A percentile compares a stretch with the other conserved stretches of the same genome.
These are phyloP conservation scores for Fusarium robinianum DNA, from an alignment of 2,329 filamentous ascomycete species.

Conservation along the genomic window DNA sequence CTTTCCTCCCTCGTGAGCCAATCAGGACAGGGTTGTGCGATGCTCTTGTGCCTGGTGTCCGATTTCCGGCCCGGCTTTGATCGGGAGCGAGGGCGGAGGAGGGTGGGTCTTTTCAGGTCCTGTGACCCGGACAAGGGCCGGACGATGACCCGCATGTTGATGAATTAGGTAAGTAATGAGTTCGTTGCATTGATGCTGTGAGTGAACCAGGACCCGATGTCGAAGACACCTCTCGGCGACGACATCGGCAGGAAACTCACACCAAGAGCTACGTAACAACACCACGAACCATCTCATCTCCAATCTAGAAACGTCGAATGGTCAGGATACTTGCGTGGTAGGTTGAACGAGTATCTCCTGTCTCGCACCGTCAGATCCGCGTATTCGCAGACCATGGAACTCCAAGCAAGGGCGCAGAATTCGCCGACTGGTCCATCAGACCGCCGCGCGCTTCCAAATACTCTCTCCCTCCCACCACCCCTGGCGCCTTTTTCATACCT, in stretches of 20 bases:
- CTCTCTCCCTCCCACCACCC: neutral
- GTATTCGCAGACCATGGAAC: no score
- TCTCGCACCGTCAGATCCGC: no score
- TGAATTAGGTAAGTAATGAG: constrained; percentile 19
- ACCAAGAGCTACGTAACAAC: no score
- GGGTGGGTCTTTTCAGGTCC: constrained; percentile 20
- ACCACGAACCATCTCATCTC: no score
- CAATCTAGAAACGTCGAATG: no score
- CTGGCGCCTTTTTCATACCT: constrained; percentile 34
- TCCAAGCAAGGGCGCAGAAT: no score
- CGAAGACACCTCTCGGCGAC: no score
- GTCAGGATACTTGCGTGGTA: no score
- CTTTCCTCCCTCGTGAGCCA: constrained; percentile 11
- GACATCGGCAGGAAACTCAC: no score
- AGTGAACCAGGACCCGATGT: constrained; percentile 2
- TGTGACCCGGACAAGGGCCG: constrained; percentile 27
- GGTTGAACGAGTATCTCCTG: no score
- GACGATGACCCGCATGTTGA: constrained; percentile 26
- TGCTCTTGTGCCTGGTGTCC: constrained; percentile 19
- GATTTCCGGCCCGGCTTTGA: constrained; percentile 25
- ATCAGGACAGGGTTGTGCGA: constrained; percentile 12
- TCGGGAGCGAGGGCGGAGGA: constrained; percentile 35
- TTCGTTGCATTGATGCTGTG: neutral
- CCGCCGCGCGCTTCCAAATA: neutral
- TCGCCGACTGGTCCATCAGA: no score